Evolutionary conservation across 306 rosid species (phyloP), one percentile per base, ranked within the genome.

Genomic region (Gastrolobium villosum): DNA sequence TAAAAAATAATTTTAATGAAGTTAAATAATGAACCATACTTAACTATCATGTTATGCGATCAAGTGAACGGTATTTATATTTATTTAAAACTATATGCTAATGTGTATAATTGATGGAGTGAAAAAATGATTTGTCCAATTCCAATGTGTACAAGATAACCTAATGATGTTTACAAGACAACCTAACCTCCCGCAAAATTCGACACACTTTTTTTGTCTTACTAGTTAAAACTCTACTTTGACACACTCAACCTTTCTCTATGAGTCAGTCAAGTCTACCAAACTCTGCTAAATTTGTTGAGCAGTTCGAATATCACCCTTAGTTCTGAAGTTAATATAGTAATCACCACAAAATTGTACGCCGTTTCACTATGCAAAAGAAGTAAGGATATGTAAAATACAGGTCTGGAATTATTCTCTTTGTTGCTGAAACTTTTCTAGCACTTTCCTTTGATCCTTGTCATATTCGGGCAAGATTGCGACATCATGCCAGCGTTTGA

Each of bases 361-460:
- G 37, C 32, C 0, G 20, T n/a, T 40, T 61, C 36, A 45, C 28
- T 52, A 41, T 2, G 65, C 55, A 31, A 53, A 0, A 76, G 53
- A 11, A 36, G 2, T 15, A 30, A 65, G 63, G 34, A 14, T 53
- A 54, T 54, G 39, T 3, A 2, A 41, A 69, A 46, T 40, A 60
- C 20, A 46, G 45, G 61, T 28, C 26, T 67, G 63, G 62, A 56
- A 35, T 57, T 48, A 45, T 69, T 69, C 14, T 40, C 59, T 75
- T 48, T 36, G 30, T 11, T 37, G 50, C 37, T 15, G 45, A 73
- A 73, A 65, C 28, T 4, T 74, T 41, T 65, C 66, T 20, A 50
- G 61, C 79, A 41, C 20, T 76, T 75, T 50, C 41, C 10, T 76
- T 36, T 2, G 28, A 45, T 55, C 69, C 45, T 66, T 48, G 54